phyloP scores from a whole-genome alignment of 1,284 basidiomycete species.

The Wolfiporia cocos region DNA sequence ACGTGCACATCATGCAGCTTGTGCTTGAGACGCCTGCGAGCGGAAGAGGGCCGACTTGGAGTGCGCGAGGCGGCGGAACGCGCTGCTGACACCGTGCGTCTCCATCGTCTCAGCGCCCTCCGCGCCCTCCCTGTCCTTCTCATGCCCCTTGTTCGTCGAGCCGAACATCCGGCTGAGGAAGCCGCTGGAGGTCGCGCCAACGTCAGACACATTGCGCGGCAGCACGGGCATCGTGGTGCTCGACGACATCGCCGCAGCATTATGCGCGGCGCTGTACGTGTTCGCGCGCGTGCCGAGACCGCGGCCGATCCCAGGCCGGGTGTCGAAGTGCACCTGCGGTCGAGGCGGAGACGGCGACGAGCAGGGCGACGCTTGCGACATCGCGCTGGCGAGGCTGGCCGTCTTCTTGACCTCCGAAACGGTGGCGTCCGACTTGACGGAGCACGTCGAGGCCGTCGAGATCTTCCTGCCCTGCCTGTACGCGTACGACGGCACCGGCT shows the following conservation, averaged over 20 bases:
- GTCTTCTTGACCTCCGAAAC: slow-evolving; percentile 16
- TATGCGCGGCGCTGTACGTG: slow-evolving; percentile 11
- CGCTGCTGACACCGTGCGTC: slow-evolving; percentile 22
- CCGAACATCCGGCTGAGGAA: slow-evolving; percentile 68
- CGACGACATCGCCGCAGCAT: slow-evolving; percentile 21
- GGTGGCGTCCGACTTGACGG: slow-evolving; percentile 22
- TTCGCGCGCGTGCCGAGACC: slow-evolving; percentile 11
- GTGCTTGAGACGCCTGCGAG: slow-evolving; percentile 16
- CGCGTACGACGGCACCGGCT: slow-evolving; percentile 37
- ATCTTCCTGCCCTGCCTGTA: slow-evolving; percentile 35
- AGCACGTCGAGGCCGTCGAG: slow-evolving; percentile 30
- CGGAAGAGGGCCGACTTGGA: slow-evolving; percentile 41
- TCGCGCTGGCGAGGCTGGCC: slow-evolving; percentile 7
- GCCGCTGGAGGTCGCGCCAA: slow-evolving; percentile 31
- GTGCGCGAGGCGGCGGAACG: slow-evolving; percentile 32
- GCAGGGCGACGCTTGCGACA: slow-evolving; percentile 9
- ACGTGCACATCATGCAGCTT: too few species aligned
- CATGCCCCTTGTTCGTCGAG: slow-evolving; percentile 42
- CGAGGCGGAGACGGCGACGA: slow-evolving; percentile 10
- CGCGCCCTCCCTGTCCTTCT: slow-evolving; percentile 29
- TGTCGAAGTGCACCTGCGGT: slow-evolving; percentile 6
- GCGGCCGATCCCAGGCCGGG: slow-evolving; percentile 11
- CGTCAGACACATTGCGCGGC: slow-evolving; percentile 19
- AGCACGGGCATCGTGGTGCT: slow-evolving; percentile 41
- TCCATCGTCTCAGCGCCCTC: slow-evolving; percentile 29